These are phyloP conservation scores for Arthrinium puccinioides DNA, from an alignment of 2,329 filamentous ascomycete genomes.

Conservation along the genomic window DNA sequence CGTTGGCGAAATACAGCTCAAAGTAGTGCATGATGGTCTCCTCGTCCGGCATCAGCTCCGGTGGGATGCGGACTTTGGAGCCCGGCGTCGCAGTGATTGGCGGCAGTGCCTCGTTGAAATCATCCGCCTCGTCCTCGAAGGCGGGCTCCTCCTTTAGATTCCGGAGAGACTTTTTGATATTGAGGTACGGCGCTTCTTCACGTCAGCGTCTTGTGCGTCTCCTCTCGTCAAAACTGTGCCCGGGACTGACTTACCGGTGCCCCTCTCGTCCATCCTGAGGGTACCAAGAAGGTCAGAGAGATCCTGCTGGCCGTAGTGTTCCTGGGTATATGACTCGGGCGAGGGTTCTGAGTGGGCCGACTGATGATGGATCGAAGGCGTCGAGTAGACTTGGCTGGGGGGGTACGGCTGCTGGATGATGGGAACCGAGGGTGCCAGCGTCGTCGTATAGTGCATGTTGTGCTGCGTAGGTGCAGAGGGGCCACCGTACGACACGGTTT, in stretches of 20 bases:
- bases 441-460: slow-evolving; percentile 44
- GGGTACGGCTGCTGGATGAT: slow-evolving; percentile 46
- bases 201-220: not conserved
- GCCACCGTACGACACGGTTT: slow-evolving; percentile 39
- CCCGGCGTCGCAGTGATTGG: slow-evolving; percentile 62
- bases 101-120: slow-evolving; percentile 65
- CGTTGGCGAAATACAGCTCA: slow-evolving; percentile 80
- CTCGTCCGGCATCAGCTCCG: slow-evolving; percentile 86
- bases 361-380: slow-evolving; percentile 40
- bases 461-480: slow-evolving; percentile 35
- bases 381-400: slow-evolving; percentile 43
- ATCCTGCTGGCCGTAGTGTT: slow-evolving; percentile 62
- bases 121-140: slow-evolving; percentile 58
- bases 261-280: slow-evolving; percentile 79
- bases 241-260: slow-evolving; percentile 59
- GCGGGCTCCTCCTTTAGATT: slow-evolving; percentile 51
- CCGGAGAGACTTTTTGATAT: slow-evolving; percentile 42
- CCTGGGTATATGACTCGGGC: slow-evolving; percentile 48
- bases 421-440: slow-evolving; percentile 39
- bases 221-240: not conserved
- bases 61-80: slow-evolving; percentile 77
- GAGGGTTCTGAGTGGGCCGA: slow-evolving; percentile 31
- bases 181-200: slow-evolving; percentile 72
- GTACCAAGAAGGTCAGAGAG: slow-evolving; percentile 77
- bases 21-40: slow-evolving; percentile 78